Evolutionary conservation across 2,329 filamentous ascomycete genomes (phyloP), one percentile per base, ranked within the genome.

Genomic region (Trichoderma asperellum): DNA sequence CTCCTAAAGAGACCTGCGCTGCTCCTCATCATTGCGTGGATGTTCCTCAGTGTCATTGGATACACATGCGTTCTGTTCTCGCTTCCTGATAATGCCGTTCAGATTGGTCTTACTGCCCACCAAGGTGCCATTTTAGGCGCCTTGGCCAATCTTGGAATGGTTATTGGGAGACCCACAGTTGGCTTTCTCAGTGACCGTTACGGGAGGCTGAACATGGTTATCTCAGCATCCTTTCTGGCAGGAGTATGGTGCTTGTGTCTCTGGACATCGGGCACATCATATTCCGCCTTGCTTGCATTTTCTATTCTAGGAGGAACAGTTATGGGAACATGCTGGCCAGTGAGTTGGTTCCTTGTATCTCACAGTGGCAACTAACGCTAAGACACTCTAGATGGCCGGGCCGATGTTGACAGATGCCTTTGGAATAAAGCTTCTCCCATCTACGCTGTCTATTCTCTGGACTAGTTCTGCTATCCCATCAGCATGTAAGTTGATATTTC

Each of bases 11-110:
- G 83, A 1, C 77, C 81, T 0, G 85, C 91, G 72, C 88, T 89
- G 70, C 70, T 87, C 4, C 81, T 89, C 0, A 79, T 91, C n/a
- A 79, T 89, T 27, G 79, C 75, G 4, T 91, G 86, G 80, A 88
- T 87, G 0, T 83, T 87, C 69, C 82, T 90, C 71, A 88, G 83
- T 62, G 88, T 90, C 83, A 79, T 92, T 6, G 89, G 87, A 6
- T 91, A 91, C 72, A 86, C 90, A 24, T 86, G 89, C 0, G 77
- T 91, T 2, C 81, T 91, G 2, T 92, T 90, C 78, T 88, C 85
- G 2, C 77, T 92, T 10, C 86, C 89, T 1, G 88, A 86, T 70
- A 91, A 89, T 74, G 87, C 88, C 1, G 79, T 83, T 7, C 83
- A 83, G 0, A 83, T 91, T 43, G 89, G 89, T 0, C 82, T 91